Percentiles rank a stretch among this genome's conserved stretches.
phyloP scores from a whole-genome alignment of 257 asterid genomes.

The Eucommia ulmoides region DNA sequence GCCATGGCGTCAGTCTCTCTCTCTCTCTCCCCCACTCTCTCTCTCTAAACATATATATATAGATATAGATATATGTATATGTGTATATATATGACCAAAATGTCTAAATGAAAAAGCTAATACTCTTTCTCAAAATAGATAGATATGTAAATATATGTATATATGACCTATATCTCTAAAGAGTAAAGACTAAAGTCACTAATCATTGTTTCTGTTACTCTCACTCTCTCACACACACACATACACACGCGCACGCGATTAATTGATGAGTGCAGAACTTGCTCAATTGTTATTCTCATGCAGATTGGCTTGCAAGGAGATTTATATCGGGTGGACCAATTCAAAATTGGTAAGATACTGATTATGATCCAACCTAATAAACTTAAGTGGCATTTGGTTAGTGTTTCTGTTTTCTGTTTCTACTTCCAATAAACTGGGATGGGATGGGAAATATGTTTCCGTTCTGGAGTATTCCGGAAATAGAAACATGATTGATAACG shows the following conservation, averaged over 20 bases:
- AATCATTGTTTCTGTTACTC: neutral
- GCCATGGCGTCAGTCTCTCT: constrained; percentile 68
- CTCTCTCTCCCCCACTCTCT: neutral
- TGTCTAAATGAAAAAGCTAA: neutral
- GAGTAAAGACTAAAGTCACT: neutral
- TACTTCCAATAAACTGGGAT: no score
- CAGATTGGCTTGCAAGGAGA: constrained; percentile 94
- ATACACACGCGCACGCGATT: neutral
- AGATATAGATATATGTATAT: no score
- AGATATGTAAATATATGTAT: neutral
- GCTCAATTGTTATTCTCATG: neutral
- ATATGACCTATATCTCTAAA: neutral
- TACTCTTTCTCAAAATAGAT: neutral
- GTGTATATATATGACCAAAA: neutral
- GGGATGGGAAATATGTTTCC: no score
- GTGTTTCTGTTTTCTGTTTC: neutral
- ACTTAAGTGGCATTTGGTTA: neutral
- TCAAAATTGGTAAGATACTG: constrained; percentile 45
- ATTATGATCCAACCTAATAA: neutral
- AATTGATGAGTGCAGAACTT: neutral
- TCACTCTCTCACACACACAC: neutral
- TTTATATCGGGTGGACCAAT: constrained; percentile 58
- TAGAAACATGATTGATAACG: no score
- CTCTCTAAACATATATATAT: neutral
- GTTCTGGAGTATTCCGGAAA: no score